Evolutionary conservation across 345 rosid species (phyloP).

Genomic region (Eucalyptus tenuipes): DNA sequence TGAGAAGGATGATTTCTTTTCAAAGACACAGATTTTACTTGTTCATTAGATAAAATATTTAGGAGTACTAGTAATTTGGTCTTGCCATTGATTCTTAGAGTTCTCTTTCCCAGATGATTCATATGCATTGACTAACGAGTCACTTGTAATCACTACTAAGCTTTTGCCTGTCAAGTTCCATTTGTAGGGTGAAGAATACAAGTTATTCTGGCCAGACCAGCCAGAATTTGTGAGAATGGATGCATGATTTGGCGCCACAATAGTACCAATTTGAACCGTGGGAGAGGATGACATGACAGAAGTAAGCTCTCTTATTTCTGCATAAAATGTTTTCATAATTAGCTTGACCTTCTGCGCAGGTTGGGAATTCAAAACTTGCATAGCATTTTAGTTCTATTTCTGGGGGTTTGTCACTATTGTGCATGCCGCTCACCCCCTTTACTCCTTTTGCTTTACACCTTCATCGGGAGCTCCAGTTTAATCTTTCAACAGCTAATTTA

Average conservation of each 20-base stretch:
- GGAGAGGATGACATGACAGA: conserved; percentile 5
- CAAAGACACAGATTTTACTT: background rate
- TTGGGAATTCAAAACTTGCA: background rate
- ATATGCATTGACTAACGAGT: background rate
- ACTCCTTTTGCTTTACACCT: background rate
- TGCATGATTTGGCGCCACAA: background rate
- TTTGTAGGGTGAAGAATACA: conserved; percentile 3
- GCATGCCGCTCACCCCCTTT: background rate
- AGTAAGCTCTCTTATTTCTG: background rate
- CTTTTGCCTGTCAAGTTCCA: background rate
- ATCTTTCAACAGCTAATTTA: background rate
- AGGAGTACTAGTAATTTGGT: background rate
- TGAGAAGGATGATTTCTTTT: background rate
- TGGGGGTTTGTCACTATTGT: background rate
- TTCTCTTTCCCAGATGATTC: background rate
- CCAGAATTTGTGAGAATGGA: conserved; percentile 1
- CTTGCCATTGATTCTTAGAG: background rate
- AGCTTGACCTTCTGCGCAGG: background rate
- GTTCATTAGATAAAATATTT: background rate
- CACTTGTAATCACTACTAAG: background rate
- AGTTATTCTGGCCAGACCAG: conserved; percentile 1
- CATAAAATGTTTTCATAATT: background rate
- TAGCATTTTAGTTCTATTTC: background rate
- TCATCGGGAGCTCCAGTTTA: background rate
- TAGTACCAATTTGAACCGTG: conserved; percentile 5